phyloP scores from a whole-genome alignment of 2,329 filamentous ascomycete genomes.

The Kalmusia sp. region DNA sequence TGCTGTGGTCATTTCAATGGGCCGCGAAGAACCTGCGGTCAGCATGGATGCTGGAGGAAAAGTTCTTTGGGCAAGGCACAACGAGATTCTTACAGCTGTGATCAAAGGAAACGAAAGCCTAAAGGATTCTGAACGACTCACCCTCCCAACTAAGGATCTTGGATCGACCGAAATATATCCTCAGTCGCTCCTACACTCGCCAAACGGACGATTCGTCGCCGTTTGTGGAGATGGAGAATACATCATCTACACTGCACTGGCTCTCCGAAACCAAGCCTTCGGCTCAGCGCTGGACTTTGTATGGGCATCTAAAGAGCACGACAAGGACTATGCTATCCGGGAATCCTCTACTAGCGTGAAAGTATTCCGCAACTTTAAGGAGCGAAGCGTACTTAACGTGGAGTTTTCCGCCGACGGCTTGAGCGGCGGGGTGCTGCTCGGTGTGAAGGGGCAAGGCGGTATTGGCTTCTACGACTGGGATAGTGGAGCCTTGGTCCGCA shows the following conservation, averaged over 20 bases:
- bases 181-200: constrained; percentile 92
- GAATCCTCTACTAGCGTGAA: constrained; percentile 95
- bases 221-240: constrained; percentile 97
- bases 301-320: constrained; percentile 96
- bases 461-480: constrained; percentile 98
- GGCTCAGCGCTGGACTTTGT: constrained; percentile 95
- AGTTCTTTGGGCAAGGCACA: constrained; percentile 94
- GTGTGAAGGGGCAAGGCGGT: constrained; percentile 92
- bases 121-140: constrained; percentile 89
- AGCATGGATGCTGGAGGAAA: constrained; percentile 98
- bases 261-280: constrained; percentile 97
- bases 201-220: constrained; percentile 88
- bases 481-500: constrained; percentile 83
- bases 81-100: constrained; percentile 91
- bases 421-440: constrained; percentile 85
- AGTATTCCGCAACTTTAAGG: constrained; percentile 97
- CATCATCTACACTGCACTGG: constrained; percentile 96
- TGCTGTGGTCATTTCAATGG: constrained; percentile 96
- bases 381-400: constrained; percentile 91
- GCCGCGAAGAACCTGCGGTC: constrained; percentile 93
- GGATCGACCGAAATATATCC: constrained; percentile 97
- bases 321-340: constrained; percentile 96
- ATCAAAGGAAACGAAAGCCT: constrained; percentile 90
- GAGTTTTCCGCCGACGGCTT: constrained; percentile 94
- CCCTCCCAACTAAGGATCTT: constrained; percentile 89